Percentiles rank a stretch among this genome's conserved stretches.
Conservation (phyloP, 73 alveolate genomes). For the Paramecium pentaurelia region DNA sequence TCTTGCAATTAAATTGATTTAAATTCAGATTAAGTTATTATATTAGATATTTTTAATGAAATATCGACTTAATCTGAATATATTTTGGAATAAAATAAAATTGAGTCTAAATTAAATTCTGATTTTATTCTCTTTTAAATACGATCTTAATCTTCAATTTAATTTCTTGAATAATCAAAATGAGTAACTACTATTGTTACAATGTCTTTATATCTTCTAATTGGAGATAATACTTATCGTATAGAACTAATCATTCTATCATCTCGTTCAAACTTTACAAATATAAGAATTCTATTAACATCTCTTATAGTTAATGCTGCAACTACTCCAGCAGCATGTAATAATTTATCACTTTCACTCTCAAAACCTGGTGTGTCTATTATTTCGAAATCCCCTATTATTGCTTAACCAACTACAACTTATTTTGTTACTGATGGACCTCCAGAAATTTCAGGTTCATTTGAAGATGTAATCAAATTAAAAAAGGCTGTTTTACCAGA, state of each 20-base stretch:
- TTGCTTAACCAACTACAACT: not conserved
- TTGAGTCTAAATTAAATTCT: not conserved
- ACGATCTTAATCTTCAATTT: not conserved
- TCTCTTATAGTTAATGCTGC: slow-evolving; percentile 28
- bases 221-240: not conserved
- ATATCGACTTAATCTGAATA: not conserved
- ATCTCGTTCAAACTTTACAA: slow-evolving; percentile 11
- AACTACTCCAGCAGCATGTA: slow-evolving; percentile 19
- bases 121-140: not conserved
- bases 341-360: slow-evolving; percentile 7
- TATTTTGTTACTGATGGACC: not conserved
- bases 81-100: not conserved
- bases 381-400: not conserved
- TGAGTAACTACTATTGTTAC: slow-evolving; percentile 17
- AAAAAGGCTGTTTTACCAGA: not conserved
- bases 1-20: not conserved
- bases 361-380: slow-evolving; percentile 50
- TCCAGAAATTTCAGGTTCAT: not conserved
- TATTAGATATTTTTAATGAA: not conserved
- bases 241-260: not conserved
- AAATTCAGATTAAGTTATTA: not conserved
- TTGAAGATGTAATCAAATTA: not conserved
- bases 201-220: not conserved
- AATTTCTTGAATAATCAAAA: slow-evolving; percentile 3
- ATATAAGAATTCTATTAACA: not conserved